These are phyloP conservation scores for Golubevia pallescens DNA, from an alignment of 1,284 basidiomycete genomes.

Conservation along the genomic window DNA sequence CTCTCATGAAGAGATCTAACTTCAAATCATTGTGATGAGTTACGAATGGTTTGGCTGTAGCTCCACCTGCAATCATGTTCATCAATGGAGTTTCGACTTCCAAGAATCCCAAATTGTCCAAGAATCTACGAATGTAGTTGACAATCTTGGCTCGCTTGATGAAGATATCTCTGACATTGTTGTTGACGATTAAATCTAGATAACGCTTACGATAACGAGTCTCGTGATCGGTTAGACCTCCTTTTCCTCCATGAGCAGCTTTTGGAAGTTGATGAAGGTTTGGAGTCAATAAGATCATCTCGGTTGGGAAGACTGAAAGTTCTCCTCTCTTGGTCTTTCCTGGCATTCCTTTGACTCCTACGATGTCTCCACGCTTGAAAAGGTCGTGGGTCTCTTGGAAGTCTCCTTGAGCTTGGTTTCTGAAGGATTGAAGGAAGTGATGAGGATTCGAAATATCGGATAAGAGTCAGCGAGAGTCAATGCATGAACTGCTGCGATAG, in stretches of 20 bases:
- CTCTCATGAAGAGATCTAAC: constrained; percentile 95
- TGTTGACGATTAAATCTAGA: constrained; percentile 95
- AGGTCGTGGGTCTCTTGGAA: constrained; percentile 81
- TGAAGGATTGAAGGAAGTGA: constrained; percentile 1
- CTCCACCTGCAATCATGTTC: constrained; percentile 93
- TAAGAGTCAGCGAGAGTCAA: no score
- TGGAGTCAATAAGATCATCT: constrained; percentile 88
- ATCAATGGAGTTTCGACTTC: constrained; percentile 99
- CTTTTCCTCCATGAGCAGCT: constrained; percentile 68
- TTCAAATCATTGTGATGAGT: constrained; percentile 99
- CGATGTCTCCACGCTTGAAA: constrained; percentile 93
- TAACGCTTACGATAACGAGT: constrained; percentile 98
- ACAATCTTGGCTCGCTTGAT: constrained; percentile 83
- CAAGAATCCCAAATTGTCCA: constrained; percentile 92
- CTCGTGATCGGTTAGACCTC: constrained; percentile 78
- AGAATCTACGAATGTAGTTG: constrained; percentile 88
- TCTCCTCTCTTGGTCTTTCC: constrained; percentile 95
- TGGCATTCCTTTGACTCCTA: constrained; percentile 87
- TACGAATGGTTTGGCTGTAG: constrained; percentile 97
- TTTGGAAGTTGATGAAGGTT: constrained; percentile 90
- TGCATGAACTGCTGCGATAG: no score
- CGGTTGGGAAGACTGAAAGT: constrained; percentile 83
- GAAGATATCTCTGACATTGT: constrained; percentile 87
- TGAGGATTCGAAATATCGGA: no score
- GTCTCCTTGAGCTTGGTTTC: constrained; percentile 64